A percentile compares a stretch with the other conserved stretches of the same genome.
Conservation (phyloP, 2,329 filamentous ascomycete genomes). For the Thielaviopsis punctulata region DNA sequence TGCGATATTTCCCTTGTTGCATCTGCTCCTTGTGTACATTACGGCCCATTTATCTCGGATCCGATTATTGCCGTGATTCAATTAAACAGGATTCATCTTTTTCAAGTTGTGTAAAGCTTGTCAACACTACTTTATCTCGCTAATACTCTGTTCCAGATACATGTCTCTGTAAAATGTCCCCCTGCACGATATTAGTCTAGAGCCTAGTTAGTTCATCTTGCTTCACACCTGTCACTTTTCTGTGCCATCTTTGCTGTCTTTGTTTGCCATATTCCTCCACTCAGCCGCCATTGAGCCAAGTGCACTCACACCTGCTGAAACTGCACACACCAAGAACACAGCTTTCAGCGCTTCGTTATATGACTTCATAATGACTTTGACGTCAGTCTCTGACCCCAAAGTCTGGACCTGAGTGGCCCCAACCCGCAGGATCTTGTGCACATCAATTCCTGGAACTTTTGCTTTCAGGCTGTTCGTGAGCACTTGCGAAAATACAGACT, state of each 20-base stretch:
- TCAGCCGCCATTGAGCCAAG: slow-evolving; percentile 6
- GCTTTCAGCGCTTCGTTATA: slow-evolving; percentile 3
- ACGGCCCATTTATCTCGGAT: background rate
- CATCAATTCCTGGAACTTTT: background rate
- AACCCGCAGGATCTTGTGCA: background rate
- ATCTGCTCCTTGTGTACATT: too few relatives aligned
- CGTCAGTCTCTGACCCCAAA: background rate
- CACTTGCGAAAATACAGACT: slow-evolving; percentile 26
- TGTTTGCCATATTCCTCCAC: slow-evolving; percentile 8
- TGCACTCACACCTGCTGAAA: slow-evolving; percentile 4
- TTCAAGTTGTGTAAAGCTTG: too few relatives aligned
- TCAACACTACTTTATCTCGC: too few relatives aligned
- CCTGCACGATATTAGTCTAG: background rate
- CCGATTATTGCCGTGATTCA: background rate
- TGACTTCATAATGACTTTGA: background rate
- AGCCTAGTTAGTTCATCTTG: too few relatives aligned
- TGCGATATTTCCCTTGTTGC: too few relatives aligned
- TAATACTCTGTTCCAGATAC: background rate
- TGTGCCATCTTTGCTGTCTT: background rate
- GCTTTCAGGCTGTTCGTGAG: background rate
- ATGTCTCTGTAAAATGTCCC: background rate
- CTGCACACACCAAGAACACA: slow-evolving; percentile 8
- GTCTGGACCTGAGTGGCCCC: slow-evolving; percentile 2
- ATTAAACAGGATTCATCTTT: too few relatives aligned
- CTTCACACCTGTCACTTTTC: background rate